Evolutionary conservation across 1,139 yeast genomes (phyloP).

Genomic region (Lodderomyces margitis): DNA sequence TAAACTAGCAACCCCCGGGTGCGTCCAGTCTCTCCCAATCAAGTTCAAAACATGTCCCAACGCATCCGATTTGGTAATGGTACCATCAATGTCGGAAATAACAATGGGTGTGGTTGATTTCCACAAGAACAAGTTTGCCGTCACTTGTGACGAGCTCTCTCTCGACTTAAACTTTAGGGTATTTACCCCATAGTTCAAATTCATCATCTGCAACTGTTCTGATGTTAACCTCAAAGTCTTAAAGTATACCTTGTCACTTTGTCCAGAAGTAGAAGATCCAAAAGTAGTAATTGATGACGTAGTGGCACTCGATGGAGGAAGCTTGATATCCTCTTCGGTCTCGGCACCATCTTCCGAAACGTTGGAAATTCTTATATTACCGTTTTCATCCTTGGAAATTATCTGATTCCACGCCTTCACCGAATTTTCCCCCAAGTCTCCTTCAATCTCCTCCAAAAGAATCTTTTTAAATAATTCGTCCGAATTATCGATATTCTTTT

Average conservation of each 20-base stretch:
- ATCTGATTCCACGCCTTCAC: conserved; percentile 35
- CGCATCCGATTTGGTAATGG: conserved; percentile 97
- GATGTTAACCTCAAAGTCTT: conserved; percentile 90
- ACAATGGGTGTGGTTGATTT: conserved; percentile 83
- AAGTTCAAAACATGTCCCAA: conserved; percentile 93
- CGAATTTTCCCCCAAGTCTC: conserved; percentile 17
- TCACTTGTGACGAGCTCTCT: conserved; percentile 75
- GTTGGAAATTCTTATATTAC: conserved; percentile 60
- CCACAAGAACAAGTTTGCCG: conserved; percentile 82
- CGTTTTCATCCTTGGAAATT: conserved; percentile 59
- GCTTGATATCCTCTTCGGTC: not conserved
- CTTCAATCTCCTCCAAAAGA: conserved; percentile 53
- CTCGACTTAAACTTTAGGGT: conserved; percentile 75
- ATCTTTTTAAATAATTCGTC: conserved; percentile 71
- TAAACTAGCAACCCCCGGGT: conserved; percentile 88
- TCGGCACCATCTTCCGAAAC: conserved; percentile 11
- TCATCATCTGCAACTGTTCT: conserved; percentile 76
- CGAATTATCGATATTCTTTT: conserved; percentile 63
- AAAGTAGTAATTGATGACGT: conserved; percentile 16
- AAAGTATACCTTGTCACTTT: conserved; percentile 51
- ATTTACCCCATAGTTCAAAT: conserved; percentile 77
- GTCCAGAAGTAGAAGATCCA: conserved; percentile 9
- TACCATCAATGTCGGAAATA: conserved; percentile 96
- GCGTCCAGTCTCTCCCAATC: conserved; percentile 98
- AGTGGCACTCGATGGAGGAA: conserved; percentile 2